Evolutionary conservation across 805 yeast genomes (phyloP), one percentile per base, ranked within the genome.

Genomic region (Naumovozyma baii): DNA sequence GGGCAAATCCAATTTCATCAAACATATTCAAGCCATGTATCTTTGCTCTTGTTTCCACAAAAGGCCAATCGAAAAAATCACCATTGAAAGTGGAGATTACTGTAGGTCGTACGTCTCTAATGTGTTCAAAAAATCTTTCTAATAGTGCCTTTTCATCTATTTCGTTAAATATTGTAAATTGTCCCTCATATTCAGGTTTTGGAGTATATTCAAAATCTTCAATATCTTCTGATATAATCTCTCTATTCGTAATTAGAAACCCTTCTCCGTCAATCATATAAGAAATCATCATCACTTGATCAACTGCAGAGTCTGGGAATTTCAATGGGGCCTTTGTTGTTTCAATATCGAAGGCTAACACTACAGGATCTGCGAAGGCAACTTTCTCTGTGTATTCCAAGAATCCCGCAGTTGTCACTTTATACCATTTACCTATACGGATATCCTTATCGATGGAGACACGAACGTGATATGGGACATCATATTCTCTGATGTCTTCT

Each of bases 211-310:
- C 98, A 51, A 92, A 92, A 63, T 92, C 97, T 37, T 83, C 95
- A 41, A 92, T 92, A 60, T 94, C 97, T 57, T 86, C 84, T 5
- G 94, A 79, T 30, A 92, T 88, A 51, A 92, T 86, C 50, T 88
- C 96, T 51, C 99, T 68, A 57, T 92, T 92, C 8, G 97, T 92
- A 44, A 92, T 94, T 31, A 92, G 66, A 56, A 67, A 92, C 30
- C 99, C 99, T 51, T 85, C 94, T 9, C 97, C 98, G 57, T 92
- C 98, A 45, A 92, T 88, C 98, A 94, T 94, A 59, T 92, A 92
- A 2, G 98, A 94, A 37, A 92, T 92, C 98, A 94, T 94, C 96
- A 92, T 92, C 31, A 92, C 74, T 61, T 85, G 94, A 63, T 92
- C 99, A 4, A 83, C 71, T 9, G 81, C 69, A 4, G 96, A 74